Base-by-base conservation (phyloP, 768 basidiomycete genomes). In the Cyathus striatus region DNA sequence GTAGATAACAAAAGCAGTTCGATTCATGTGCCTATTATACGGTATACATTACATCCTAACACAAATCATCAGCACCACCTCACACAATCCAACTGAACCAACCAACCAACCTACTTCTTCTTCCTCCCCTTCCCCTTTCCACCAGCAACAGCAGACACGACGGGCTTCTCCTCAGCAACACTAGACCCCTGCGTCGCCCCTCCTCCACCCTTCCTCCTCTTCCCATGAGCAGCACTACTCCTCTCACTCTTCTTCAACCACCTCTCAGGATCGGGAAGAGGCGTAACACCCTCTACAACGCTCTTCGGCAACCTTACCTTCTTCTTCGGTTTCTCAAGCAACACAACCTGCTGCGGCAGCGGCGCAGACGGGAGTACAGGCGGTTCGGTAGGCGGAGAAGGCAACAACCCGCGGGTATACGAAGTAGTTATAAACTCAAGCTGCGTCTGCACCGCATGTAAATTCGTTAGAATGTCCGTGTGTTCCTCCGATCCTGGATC, bases 211-310 rank as follows among this genome's bases (percentile, higher is more conserved):
- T 72, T 79, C 51, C 75, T 76, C 58, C 77, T 71, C 56, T 63
- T 77, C 32, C 73, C 72, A 41, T 70, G 68, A 14, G 69, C 68
- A 57, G 76, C 79, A 21, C 70, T 76, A 12, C 83, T 74, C 38
- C 87, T 70, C 59, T 90, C 86, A 41, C 78, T 85, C 69, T 89
- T 91, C 77, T 91, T 91, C 46, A 91, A 59, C 89, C 89, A 91
- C 48, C 89, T 69, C 60, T 91, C 89, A 20, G 89, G 87, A 64
- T 91, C 89, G 23, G 90, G 89, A 14, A 80, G 73, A 22, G 88
- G 87, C 3, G 88, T 89, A 10, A 87, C 79, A 16, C 89, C 88
- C 14, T 81, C 84, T 20, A 81, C 61, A 17, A 90, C 83, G n/a
- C 84, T 83, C 42, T 76, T 70, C 12, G 89, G 88, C 14, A 90